Evolutionary conservation across 306 rosid genomes (phyloP), one percentile per base, ranked within the genome.

Genomic region (Dalbergia cultrata): DNA sequence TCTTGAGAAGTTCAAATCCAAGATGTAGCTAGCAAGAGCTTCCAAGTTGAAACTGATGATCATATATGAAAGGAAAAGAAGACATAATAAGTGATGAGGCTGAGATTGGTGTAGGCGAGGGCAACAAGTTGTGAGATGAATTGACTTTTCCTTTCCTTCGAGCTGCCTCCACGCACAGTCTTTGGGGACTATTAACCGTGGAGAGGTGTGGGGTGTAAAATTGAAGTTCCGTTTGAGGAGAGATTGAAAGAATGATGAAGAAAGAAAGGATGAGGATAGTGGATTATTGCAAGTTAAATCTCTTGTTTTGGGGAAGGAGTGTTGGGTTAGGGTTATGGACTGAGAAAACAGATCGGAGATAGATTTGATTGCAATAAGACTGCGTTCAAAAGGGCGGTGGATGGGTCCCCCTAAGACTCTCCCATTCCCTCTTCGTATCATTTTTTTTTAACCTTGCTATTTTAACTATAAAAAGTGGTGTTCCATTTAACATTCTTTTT

Each of bases 361-460:
- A 82, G 91, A 84, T 89, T 90, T 88, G 83, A 79, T 80, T 85
- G 89, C 73, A 85, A 82, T 69, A 82, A 76, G 87, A 84, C 87
- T 89, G 93, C 90, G 84, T 88, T 88, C 83, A 86, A 67, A 37
- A 81, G 97, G 91, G 94, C 92, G 89, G 91, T 85, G 92, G 87
- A 85, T 84, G 92, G 94, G 94, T 76, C 96, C 93, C 91, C 85
- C n/a, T n/a, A 49, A 76, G 11, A 21, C 64, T 67, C 71, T 63
- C 61, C 80, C 72, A 54, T 21, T 16, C 18, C 4, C 61, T 44
- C 49, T 10, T 44, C 3, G 9, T 7, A 44, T 12, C 13, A 12
- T 8, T 3, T 50, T 3, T 50, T 44, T 22, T 22, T 22, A 22
- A 22, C 26, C 26, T 22, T 22, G 26, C 26, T 22, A 22, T 22